Conservation (phyloP, 1,284 basidiomycete species). For the Ganoderma resinaceum region DNA sequence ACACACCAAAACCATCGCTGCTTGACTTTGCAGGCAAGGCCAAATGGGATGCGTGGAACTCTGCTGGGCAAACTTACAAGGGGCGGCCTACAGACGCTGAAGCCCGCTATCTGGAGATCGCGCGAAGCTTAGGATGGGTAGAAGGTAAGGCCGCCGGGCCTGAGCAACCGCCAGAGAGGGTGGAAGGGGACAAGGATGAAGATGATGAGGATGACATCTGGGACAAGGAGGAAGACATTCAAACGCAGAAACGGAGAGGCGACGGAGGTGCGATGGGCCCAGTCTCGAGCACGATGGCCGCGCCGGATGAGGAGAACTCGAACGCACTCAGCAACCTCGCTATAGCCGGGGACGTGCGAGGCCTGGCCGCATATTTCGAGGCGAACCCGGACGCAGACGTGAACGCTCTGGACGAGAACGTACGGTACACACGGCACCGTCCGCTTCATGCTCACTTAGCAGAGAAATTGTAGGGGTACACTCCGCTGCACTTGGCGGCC, state of each 20-base stretch:
- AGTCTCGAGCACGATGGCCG: slow-evolving; percentile 67
- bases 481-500: slow-evolving; percentile 84
- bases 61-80: slow-evolving; percentile 57
- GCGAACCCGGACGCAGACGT: slow-evolving; percentile 47
- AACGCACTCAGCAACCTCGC: slow-evolving; percentile 69
- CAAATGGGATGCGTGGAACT: slow-evolving; percentile 89
- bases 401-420: slow-evolving; percentile 67
- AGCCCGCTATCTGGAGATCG: slow-evolving; percentile 74
- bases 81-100: slow-evolving; percentile 54
- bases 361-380: slow-evolving; percentile 55
- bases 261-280: slow-evolving; percentile 62
- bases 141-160: slow-evolving; percentile 41
- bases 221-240: slow-evolving; percentile 28
- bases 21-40: slow-evolving; percentile 84
- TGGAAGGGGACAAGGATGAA: slow-evolving; percentile 12
- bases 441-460: background rate
- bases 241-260: slow-evolving; percentile 28
- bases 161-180: slow-evolving; percentile 13
- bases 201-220: slow-evolving; percentile 40
- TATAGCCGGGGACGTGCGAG: slow-evolving; percentile 59
- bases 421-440: slow-evolving; percentile 45
- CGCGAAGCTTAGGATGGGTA: slow-evolving; percentile 72
- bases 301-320: slow-evolving; percentile 46
- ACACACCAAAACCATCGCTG: slow-evolving; percentile 73
- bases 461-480: slow-evolving; percentile 71